A percentile compares a stretch with the other conserved stretches of the same genome.
phyloP scores from a whole-genome alignment of 139 green algal species.

The Closterium sp. region DNA sequence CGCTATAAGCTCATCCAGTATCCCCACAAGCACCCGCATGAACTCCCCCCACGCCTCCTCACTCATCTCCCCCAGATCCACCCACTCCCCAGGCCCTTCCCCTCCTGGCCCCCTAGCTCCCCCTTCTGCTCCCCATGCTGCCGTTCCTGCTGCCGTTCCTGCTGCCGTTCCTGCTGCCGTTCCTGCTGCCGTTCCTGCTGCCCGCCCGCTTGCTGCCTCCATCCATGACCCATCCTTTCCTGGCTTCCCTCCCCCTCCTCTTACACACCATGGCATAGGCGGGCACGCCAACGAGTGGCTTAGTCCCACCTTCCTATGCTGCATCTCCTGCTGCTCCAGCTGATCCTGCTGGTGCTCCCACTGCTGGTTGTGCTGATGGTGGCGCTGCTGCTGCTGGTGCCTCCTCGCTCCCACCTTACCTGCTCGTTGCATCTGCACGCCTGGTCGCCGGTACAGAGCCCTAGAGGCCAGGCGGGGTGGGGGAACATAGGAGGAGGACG shows the following conservation, averaged over 20 bases:
- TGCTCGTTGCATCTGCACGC: background rate
- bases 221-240: background rate
- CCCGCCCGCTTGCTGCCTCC: background rate
- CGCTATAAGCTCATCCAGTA: background rate
- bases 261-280: too few relatives aligned
- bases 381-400: background rate
- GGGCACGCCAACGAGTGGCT: too few relatives aligned
- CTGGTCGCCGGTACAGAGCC: background rate
- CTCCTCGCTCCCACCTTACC: background rate
- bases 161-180: background rate
- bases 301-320: too few relatives aligned
- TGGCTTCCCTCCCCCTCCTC: background rate
- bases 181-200: background rate
- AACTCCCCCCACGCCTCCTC: slow-evolving; percentile 17
- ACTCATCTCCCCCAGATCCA: background rate
- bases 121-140: background rate
- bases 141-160: background rate
- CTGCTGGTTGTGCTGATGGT: background rate
- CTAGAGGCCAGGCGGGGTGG: background rate
- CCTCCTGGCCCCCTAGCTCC: background rate
- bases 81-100: background rate
- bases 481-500: background rate
- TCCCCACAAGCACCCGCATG: background rate
- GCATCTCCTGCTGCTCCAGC: background rate
- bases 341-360: background rate